Conservation (phyloP, 2,329 filamentous ascomycete genomes). For the Talaromyces islandicus region DNA sequence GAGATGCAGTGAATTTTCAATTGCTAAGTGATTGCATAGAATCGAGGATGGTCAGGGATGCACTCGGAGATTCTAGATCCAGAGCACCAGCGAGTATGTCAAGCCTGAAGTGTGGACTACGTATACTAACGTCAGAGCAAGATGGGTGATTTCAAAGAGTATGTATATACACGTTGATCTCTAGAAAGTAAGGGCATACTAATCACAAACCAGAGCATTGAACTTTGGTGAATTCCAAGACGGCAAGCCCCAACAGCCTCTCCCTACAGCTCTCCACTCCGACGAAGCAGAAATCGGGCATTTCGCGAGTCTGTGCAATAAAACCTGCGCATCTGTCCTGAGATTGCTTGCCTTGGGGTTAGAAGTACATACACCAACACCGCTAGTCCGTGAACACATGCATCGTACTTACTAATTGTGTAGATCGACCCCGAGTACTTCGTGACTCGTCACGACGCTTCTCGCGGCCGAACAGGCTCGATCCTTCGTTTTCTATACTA, state of each 20-base stretch:
- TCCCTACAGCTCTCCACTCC: conserved; percentile 59
- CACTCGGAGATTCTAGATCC: conserved; percentile 84
- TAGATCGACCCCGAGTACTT: conserved; percentile 52
- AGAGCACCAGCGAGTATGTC: conserved; percentile 64
- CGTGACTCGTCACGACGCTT: conserved; percentile 53
- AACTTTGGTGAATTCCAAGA: conserved; percentile 77
- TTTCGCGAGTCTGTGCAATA: conserved; percentile 67
- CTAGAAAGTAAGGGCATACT: neutral
- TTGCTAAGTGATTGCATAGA: conserved; percentile 43
- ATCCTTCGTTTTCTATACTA: conserved; percentile 70
- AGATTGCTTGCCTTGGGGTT: conserved; percentile 74
- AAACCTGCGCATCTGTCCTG: conserved; percentile 67
- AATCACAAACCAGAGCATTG: conserved; percentile 59
- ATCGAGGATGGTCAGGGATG: conserved; percentile 85
- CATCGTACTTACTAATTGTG: neutral
- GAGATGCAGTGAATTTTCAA: neutral
- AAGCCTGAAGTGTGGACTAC: neutral
- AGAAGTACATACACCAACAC: conserved; percentile 39
- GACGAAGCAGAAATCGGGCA: conserved; percentile 56
- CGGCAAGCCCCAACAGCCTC: conserved; percentile 66
- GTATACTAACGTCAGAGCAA: conserved; percentile 26
- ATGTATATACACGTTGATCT: neutral
- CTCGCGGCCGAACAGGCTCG: conserved; percentile 46
- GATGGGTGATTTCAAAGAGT: conserved; percentile 88
- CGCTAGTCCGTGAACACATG: neutral